Base-by-base conservation (phyloP, 371 early-diverging fungal genomes). In the Coemansia sp. region DNA sequence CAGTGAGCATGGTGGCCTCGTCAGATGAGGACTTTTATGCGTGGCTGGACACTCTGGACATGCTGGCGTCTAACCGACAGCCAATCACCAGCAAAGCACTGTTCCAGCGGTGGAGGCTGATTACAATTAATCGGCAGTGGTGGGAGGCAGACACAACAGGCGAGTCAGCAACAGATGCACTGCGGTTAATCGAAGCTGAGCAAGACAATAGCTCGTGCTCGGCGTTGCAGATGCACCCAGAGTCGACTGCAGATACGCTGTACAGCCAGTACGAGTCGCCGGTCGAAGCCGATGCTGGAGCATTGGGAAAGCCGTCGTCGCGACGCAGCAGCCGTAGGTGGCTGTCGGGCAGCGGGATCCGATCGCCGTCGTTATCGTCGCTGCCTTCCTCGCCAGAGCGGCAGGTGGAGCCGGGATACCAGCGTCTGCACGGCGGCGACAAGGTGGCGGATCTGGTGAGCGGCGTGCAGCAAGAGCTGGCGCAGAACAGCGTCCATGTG, bases 1-100 rank as follows among this genome's bases (percentile, higher is more conserved):
- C 82, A 18, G 54, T 81, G 9, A 61, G 81, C 50, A 28, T 81
- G 16, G 68, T 67, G 21, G 82, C 81, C n/a, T 59, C 14, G 30
- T 65, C 70, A 7, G 64, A 73, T 44, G 53, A 64, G 20, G 66
- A 68, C 12, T 81, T 79, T 39, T 18, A 58, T 20, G 80, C 66
- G 39, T 80, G 80, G 78, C 40, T 81, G 25, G 70, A 65, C 37
- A 68, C 81, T 3, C 67, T 81, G 48, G 59, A 62, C 6, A 20
- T n/a, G 14, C 57, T 81, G 28, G 52, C 78, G n/a, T 48, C 68
- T 9, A 69, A 47, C 33, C 70, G 72, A 23, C 62, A 64, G 39
- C 64, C 70, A 12, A 67, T 82, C n/a, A 57, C 60, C 23, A 69
- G 42, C 47, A 64, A 64, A 23, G 64, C 68, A 2, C 71, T 61